phyloP scores from a whole-genome alignment of 306 rosid species.

The Cucurbita moschata region DNA sequence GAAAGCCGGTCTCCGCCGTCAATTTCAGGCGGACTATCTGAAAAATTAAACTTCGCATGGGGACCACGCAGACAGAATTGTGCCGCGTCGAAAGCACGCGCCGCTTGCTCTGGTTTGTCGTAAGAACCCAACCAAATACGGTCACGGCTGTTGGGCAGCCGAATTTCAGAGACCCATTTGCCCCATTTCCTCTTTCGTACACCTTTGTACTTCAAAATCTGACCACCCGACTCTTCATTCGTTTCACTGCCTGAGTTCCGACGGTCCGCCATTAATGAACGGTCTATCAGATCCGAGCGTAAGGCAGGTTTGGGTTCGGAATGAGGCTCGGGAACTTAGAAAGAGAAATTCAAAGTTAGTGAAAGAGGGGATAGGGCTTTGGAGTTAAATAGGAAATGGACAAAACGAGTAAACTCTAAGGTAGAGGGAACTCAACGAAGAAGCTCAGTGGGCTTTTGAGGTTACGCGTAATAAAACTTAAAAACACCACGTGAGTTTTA shows the following conservation, averaged over 20 bases:
- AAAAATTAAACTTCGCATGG: conserved; percentile 44
- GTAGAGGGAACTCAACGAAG: neutral
- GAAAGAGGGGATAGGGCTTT: neutral
- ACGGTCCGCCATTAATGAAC: neutral
- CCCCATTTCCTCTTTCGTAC: conserved; percentile 79
- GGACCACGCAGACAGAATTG: conserved; percentile 51
- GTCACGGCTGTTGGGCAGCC: conserved; percentile 62
- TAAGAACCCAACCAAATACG: conserved; percentile 69
- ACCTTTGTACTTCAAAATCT: conserved; percentile 29
- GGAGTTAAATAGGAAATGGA: conserved; percentile 1
- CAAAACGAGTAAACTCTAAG: neutral
- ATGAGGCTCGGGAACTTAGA: neutral
- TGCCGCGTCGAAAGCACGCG: conserved; percentile 66
- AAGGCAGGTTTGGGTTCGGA: neutral
- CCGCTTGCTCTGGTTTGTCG: conserved; percentile 46
- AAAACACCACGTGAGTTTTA: neutral
- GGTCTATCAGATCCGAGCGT: neutral
- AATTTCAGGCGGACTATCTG: conserved; percentile 20
- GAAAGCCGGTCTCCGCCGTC: conserved; percentile 14
- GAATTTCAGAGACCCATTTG: conserved; percentile 66
- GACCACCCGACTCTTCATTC: neutral
- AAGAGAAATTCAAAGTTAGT: neutral
- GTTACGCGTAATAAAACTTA: neutral
- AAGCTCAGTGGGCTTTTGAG: neutral
- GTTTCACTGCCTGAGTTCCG: neutral